A percentile compares a stretch with the other conserved stretches of the same genome.
Evolutionary conservation across 192 early-diverging fungal genomes (phyloP).

Genomic region (Coemansia sp.): DNA sequence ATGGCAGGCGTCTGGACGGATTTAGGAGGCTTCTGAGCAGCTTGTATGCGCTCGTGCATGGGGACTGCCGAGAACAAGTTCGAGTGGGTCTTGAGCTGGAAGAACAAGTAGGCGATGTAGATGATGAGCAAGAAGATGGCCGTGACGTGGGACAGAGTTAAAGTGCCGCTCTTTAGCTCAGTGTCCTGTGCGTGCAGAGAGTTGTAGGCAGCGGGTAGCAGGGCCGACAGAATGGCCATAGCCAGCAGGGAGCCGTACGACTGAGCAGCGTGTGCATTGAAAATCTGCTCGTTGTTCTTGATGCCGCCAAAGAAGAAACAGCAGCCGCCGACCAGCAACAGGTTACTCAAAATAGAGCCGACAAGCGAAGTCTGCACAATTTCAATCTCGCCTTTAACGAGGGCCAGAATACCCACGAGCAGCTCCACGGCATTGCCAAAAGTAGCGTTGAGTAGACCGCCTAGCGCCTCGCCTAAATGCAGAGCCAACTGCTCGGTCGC

Average conservation of each 20-base stretch:
- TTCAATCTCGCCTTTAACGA: constrained; percentile 67
- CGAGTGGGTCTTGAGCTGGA: constrained; percentile 79
- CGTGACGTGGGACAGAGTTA: constrained; percentile 62
- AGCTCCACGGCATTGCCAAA: constrained; percentile 86
- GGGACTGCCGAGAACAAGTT: constrained; percentile 52
- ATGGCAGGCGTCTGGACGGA: background rate
- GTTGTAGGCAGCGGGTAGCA: constrained; percentile 70
- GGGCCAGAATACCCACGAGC: constrained; percentile 78
- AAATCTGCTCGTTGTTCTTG: constrained; percentile 66
- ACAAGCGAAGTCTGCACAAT: constrained; percentile 88
- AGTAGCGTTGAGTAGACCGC: constrained; percentile 77
- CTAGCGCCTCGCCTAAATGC: constrained; percentile 61
- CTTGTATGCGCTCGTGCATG: constrained; percentile 22
- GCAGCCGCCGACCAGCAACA: constrained; percentile 80
- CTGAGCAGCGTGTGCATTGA: constrained; percentile 67
- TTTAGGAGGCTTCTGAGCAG: constrained; percentile 21
- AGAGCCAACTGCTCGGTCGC: constrained; percentile 73
- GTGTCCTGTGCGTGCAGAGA: constrained; percentile 35
- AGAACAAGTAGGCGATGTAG: constrained; percentile 61
- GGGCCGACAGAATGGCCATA: constrained; percentile 60
- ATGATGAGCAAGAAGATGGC: constrained; percentile 65
- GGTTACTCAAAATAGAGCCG: constrained; percentile 86
- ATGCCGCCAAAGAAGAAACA: constrained; percentile 85
- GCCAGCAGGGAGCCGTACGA: constrained; percentile 67
- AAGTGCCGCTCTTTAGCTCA: constrained; percentile 47